A percentile compares a stretch with the other conserved stretches of the same genome.
Conservation (phyloP, 1,284 basidiomycete genomes). For the Sparassis latifolia region DNA sequence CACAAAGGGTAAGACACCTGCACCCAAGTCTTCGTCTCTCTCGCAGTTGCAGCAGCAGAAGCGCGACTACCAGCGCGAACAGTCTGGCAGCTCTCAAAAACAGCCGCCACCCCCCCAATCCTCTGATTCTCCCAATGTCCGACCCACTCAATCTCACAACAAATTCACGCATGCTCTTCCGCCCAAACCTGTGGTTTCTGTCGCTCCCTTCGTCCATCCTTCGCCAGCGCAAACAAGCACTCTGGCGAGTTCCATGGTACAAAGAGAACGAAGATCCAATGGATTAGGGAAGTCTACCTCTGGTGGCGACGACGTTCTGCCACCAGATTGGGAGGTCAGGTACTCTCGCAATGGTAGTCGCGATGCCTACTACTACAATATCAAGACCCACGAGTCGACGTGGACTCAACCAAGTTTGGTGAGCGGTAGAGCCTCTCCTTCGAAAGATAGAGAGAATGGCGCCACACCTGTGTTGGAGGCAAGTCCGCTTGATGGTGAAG, state of each 20-base stretch:
- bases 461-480: constrained; percentile 7
- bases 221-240: constrained; percentile 51
- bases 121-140: constrained; percentile 18
- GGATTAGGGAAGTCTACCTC: constrained; percentile 21
- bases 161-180: constrained; percentile 60
- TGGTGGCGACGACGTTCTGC: constrained; percentile 34
- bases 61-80: constrained; percentile 19
- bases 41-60: constrained; percentile 10
- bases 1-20: constrained; percentile 5
- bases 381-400: constrained; percentile 48
- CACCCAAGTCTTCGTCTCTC: constrained; percentile 11
- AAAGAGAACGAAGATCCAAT: constrained; percentile 31
- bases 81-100: constrained; percentile 9
- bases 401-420: constrained; percentile 43
- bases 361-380: constrained; percentile 55
- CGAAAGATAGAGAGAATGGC: constrained; percentile 20
- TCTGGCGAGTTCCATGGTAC: constrained; percentile 29
- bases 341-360: constrained; percentile 39
- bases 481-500: constrained; percentile 11
- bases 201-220: constrained; percentile 44
- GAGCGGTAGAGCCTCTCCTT: constrained; percentile 18
- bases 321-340: constrained; percentile 57
- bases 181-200: constrained; percentile 57
- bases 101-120: constrained; percentile 18
- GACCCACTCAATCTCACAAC: constrained; percentile 28